Evolutionary conservation across 1,284 basidiomycete genomes (phyloP), one percentile per base, ranked within the genome.

Genomic region (Cutaneotrichosporon sp.): DNA sequence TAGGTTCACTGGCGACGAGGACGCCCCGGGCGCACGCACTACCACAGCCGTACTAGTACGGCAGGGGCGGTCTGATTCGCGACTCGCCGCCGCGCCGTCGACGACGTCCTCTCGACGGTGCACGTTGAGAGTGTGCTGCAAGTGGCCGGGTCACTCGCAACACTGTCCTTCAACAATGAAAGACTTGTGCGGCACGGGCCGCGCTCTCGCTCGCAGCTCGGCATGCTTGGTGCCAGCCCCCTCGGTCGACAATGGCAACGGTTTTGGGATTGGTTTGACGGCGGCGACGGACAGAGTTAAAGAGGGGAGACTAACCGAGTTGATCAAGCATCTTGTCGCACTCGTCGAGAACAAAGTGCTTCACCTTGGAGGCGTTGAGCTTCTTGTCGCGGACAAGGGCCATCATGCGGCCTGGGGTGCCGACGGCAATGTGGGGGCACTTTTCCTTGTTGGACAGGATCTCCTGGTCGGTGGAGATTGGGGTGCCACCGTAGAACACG

Each of bases 281-380:
- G 26, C 21, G 41, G 12, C 8, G 52, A 20, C 21, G 51, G 49
- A 54, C 44, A 35, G 30, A 55, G 26, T 45, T 42, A 49, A 48
- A 36, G 46, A 39, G 46, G 45, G 45, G 46, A 42, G 38, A 96
- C 92, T 94, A 87, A 97, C 92, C 93, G 80, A 99, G 91, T 85
- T 93, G 88, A 83, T 99, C 96, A 75, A 99, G 86, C 90, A 99
- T 97, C 85, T 99, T 99, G 84, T 99, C 96, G 82, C 96, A 99
- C 80, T 99, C 96, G 82, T 99, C 96, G 75, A 99, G 81, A 58
- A 97, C 93, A 78, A 99, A 99, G 81, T 97, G 93, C 81, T 96
- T 94, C 76, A 96, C 90, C 74, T 90, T 87, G 76, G 86, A 86
- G 62, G 87, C 88, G 74, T 94, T 90, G 77, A 97, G 76, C 52